Evolutionary conservation across 352 stramenopile genomes (phyloP), one percentile per base, ranked within the genome.

Genomic region (Phytophthora multivora): DNA sequence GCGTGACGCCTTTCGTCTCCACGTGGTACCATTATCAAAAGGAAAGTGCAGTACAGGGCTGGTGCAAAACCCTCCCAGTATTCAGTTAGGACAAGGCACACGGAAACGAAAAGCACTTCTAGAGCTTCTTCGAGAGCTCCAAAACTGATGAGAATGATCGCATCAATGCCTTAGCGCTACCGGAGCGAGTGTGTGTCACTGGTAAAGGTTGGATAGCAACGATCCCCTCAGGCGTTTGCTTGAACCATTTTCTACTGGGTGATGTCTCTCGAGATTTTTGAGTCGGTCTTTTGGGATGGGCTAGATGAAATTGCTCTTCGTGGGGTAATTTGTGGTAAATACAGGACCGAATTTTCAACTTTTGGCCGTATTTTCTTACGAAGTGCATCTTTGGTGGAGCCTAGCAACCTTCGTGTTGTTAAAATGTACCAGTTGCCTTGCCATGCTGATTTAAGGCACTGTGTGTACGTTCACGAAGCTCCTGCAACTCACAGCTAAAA

Each of bases 21-120:
- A 0, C 13, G 5, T 16, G 33, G 3, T 39, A 39, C 15, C 15
- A 39, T 39, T 15, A 39, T 6, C 15, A 16, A 39, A 39, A 16
- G 8, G 33, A 39, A 39, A 39, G 33, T 39, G 5, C 33, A 5
- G 11, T 39, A 18, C 12, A 39, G 5, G 13, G 18, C 15, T 16
- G 12, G 10, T 9, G 18, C 33, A 39, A 39, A 39, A 39, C 0
- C 46, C 45, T 81, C 66, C 18, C 67, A 41, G 51, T 79, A 82
- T 60, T 79, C 69, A 16, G 74, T 55, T 0, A 81, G 53, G 8
- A 66, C 49, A 11, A 73, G 45, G 35, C 66, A 77, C 43, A 79
- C 73, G 36, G 59, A 59, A 6, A 66, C 67, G 26, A 74, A 82
- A 3, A 74, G 28, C 0, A 62, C 48, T 45, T 56, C 19, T 2